A percentile compares a stretch with the other conserved stretches of the same genome.
Evolutionary conservation across 352 stramenopile genomes (phyloP).

Genomic region (Phytophthora megakarya): DNA sequence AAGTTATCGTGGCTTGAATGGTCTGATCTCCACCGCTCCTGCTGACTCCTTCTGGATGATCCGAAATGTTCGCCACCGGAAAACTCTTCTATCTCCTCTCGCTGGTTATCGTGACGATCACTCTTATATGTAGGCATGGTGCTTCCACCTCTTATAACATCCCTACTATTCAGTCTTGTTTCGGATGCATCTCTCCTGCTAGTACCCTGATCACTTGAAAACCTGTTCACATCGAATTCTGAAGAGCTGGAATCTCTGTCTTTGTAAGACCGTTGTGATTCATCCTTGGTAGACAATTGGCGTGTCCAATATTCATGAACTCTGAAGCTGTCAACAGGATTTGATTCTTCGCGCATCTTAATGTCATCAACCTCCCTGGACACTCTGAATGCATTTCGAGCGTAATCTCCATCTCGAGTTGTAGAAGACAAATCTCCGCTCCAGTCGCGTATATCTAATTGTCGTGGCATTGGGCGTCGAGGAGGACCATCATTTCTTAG

Average conservation of each 20-base stretch:
- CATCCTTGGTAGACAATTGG: background rate
- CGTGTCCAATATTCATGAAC: slow-evolving; percentile 1
- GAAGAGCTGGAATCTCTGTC: background rate
- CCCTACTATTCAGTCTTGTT: slow-evolving; percentile 1
- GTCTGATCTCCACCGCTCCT: background rate
- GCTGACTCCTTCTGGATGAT: background rate
- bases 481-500: slow-evolving; percentile 35
- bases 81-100: slow-evolving; percentile 9
- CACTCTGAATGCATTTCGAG: background rate
- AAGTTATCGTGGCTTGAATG: background rate
- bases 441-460: slow-evolving; percentile 57
- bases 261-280: background rate
- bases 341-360: slow-evolving; percentile 1
- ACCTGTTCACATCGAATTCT: slow-evolving; percentile 1
- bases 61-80: background rate
- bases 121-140: background rate
- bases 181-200: background rate
- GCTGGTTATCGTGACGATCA: slow-evolving; percentile 21
- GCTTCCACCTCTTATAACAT: background rate
- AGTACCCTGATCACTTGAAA: slow-evolving; percentile 7
- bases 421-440: slow-evolving; percentile 24
- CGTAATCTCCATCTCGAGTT: background rate
- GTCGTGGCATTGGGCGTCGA: slow-evolving; percentile 50
- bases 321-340: slow-evolving; percentile 5
- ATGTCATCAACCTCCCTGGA: background rate